These are phyloP conservation scores for Asclepias syriaca DNA, from an alignment of 257 asterid species.

Conservation along the genomic window DNA sequence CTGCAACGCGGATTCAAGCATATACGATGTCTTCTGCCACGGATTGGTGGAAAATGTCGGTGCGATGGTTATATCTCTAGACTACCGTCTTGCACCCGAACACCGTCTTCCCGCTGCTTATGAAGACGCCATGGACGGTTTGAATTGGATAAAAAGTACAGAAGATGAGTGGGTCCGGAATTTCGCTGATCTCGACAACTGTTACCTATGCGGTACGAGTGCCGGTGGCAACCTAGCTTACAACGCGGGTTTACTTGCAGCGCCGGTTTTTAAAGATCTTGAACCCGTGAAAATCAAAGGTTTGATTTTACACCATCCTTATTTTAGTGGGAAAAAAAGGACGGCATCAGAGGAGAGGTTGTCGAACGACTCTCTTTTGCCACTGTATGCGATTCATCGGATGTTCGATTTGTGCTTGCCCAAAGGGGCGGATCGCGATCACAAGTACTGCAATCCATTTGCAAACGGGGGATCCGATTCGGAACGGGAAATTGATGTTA, in stretches of 20 bases:
- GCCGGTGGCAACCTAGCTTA: constrained; percentile 40
- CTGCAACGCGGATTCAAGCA: constrained; percentile 25
- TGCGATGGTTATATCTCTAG: constrained; percentile 41
- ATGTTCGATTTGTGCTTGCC: constrained; percentile 27
- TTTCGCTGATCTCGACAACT: constrained; percentile 28
- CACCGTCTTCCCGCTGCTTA: constrained; percentile 41
- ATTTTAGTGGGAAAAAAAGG: constrained; percentile 21
- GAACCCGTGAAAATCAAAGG: constrained; percentile 29
- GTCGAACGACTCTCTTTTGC: constrained; percentile 18
- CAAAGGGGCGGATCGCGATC: constrained; percentile 26
- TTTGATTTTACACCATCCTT: constrained; percentile 31
- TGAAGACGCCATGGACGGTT: constrained; percentile 38
- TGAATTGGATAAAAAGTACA: constrained; percentile 25
- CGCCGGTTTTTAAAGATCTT: constrained; percentile 6
- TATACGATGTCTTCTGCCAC: constrained; percentile 29
- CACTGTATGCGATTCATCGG: constrained; percentile 13
- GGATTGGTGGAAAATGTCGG: constrained; percentile 23
- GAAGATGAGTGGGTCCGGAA: constrained; percentile 29
- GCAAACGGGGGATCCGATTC: constrained; percentile 20
- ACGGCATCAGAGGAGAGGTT: constrained; percentile 22
- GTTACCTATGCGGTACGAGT: constrained; percentile 32
- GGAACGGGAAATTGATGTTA: constrained; percentile 8
- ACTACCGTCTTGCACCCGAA: constrained; percentile 48
- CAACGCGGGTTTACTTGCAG: constrained; percentile 25
- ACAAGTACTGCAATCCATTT: constrained; percentile 22